Conservation (phyloP, 306 rosid genomes). For the Alnus glutinosa region DNA sequence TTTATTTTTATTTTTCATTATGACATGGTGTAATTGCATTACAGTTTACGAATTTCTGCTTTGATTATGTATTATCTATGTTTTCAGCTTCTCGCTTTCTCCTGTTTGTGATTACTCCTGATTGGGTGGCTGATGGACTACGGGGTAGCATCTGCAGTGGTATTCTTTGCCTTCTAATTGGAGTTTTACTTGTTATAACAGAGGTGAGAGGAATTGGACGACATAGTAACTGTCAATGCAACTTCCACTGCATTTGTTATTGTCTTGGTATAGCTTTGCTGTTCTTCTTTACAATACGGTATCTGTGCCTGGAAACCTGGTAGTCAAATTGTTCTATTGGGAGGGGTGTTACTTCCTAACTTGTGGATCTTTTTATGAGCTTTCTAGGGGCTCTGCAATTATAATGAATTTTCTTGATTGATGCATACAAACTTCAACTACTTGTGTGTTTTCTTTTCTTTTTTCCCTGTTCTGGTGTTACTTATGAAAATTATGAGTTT, state of each 20-base stretch:
- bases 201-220: conserved; percentile 27
- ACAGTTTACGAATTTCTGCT: background rate
- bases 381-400: background rate
- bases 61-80: conserved; percentile 9
- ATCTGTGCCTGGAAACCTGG: conserved; percentile 27
- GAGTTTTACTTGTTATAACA: conserved; percentile 25
- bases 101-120: conserved; percentile 41
- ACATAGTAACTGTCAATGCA: conserved; percentile 14
- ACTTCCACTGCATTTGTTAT: conserved; percentile 25
- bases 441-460: background rate
- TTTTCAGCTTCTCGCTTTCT: conserved; percentile 48
- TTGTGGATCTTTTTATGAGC: background rate
- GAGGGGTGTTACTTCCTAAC: background rate
- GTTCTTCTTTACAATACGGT: conserved; percentile 38
- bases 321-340: conserved; percentile 13
- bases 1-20: background rate
- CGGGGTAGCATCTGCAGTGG: conserved; percentile 33
- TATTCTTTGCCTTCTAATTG: conserved; percentile 40
- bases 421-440: background rate
- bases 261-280: conserved; percentile 35
- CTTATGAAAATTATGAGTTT: background rate
- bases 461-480: background rate
- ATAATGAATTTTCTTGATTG: background rate
- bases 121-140: conserved; percentile 39
- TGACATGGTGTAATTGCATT: background rate